phyloP scores from a whole-genome alignment of 208 protist genomes.

The Acanthamoeba triangularis region DNA sequence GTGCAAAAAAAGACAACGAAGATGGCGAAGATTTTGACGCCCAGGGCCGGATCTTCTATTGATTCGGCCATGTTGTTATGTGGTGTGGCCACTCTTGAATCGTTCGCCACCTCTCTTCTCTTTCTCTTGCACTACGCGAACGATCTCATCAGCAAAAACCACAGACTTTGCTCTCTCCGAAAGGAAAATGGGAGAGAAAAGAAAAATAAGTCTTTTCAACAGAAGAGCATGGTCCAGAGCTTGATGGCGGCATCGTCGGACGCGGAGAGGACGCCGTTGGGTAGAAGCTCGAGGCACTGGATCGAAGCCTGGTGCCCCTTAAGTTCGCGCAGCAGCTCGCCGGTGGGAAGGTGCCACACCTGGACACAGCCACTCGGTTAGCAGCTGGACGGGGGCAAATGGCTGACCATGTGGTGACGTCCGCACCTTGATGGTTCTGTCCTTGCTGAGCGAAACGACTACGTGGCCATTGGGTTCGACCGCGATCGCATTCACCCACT shows the following conservation, averaged over 20 bases:
- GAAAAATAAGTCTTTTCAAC: neutral
- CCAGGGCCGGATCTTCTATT: neutral
- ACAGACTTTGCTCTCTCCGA: neutral
- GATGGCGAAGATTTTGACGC: constrained; percentile 33
- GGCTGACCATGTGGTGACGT: neutral
- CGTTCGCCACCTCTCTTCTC: no score
- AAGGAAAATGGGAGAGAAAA: neutral
- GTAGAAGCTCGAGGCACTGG: constrained; percentile 58
- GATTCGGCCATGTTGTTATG: neutral
- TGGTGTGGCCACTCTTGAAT: neutral
- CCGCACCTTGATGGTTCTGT: constrained; percentile 48
- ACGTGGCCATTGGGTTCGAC: constrained; percentile 61
- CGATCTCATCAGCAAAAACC: no score
- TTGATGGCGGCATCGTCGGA: constrained; percentile 58
- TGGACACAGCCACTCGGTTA: neutral
- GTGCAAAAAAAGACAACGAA: constrained; percentile 21
- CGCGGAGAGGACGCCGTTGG: constrained; percentile 48
- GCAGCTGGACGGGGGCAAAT: neutral
- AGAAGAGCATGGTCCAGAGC: constrained; percentile 72
- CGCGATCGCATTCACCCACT: constrained; percentile 46
- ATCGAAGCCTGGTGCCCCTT: constrained; percentile 42
- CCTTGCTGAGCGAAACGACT: constrained; percentile 16
- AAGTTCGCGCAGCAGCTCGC: constrained; percentile 69
- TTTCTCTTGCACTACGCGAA: no score
- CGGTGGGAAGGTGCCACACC: constrained; percentile 70